These are phyloP conservation scores for Xylaria sp. DNA, from an alignment of 2,329 filamentous ascomycete genomes.

Conservation along the genomic window DNA sequence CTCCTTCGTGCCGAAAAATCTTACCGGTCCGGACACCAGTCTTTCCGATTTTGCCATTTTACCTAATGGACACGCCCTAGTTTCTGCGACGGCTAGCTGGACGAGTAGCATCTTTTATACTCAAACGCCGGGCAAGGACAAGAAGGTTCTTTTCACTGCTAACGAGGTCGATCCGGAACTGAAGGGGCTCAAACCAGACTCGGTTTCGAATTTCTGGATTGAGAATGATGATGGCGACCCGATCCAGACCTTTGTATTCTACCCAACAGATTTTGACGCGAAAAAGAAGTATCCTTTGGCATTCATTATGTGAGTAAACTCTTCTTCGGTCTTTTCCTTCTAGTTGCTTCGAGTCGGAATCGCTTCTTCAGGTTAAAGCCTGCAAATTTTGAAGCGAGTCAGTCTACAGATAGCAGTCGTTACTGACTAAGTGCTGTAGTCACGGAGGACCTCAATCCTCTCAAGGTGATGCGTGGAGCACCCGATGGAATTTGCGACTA, in stretches of 20 bases:
- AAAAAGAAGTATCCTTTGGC: constrained; percentile 32
- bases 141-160: constrained; percentile 31
- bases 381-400: neutral
- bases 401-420: neutral
- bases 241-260: constrained; percentile 35
- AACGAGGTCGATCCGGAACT: constrained; percentile 35
- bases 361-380: neutral
- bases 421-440: constrained; percentile 13
- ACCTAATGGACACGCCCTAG: constrained; percentile 29
- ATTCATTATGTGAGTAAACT: constrained; percentile 31
- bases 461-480: constrained; percentile 32
- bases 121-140: constrained; percentile 26
- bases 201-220: constrained; percentile 34
- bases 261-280: constrained; percentile 30
- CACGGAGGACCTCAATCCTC: constrained; percentile 35
- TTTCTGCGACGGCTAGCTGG: constrained; percentile 35
- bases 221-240: constrained; percentile 33
- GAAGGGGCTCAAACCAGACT: constrained; percentile 28
- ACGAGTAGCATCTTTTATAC: constrained; percentile 37
- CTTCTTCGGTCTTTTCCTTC: neutral
- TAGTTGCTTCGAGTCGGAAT: neutral
- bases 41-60: constrained; percentile 31
- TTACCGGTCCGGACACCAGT: constrained; percentile 35
- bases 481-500: constrained; percentile 35
- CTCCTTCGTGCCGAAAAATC: constrained; percentile 33